Evolutionary conservation across 352 stramenopile species (phyloP), one percentile per base, ranked within the genome.

Genomic region (Phytophthora syringae): DNA sequence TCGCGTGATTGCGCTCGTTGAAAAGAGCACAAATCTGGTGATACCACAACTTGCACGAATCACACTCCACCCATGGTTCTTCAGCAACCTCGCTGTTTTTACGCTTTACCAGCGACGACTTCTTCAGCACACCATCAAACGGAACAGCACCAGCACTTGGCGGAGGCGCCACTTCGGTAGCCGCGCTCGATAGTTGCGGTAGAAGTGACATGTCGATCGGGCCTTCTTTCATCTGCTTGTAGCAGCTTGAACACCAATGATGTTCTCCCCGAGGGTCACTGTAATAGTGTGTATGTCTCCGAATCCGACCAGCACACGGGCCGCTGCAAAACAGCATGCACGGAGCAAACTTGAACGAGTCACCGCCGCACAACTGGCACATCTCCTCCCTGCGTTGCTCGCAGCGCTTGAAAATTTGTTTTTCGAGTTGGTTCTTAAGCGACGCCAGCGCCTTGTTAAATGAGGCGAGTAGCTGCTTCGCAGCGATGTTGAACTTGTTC

Each of bases 11-110:
- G 2, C 97, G 84, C 60, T 97, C 97, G 72, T 99, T 99, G 76
- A 99, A 99, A 11, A 99, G 85, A 27, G 96, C 97, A 75, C 98
- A 99, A 65, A 99, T 99, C 63, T 99, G 97, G 77, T 99, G 98
- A 43, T 99, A 98, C 97, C 98, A 99, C 27, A 98, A 72, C 51
- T 99, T 98, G 73, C 98, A 99, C 22, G 88, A 92, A 64, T 99
- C 97, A 73, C 98, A 99, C 61, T 98, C 91, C 4, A 99, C 97
- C 98, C 98, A 99, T 54, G 91, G 88, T 69, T 99, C 97, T 79
- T 98, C 95, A 5, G 97, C 94, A 1, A 98, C 89, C 69, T 99
- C 97, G 62, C 98, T 98, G 76, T 99, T 99, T 73, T 99, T 99
- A 42, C 98, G 97, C 71, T 98, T 99, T 15, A 96, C 63, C 3